A percentile compares a stretch with the other conserved stretches of the same genome.
phyloP scores from a whole-genome alignment of 2,329 filamentous ascomycete genomes.

The Cercospora zeina region DNA sequence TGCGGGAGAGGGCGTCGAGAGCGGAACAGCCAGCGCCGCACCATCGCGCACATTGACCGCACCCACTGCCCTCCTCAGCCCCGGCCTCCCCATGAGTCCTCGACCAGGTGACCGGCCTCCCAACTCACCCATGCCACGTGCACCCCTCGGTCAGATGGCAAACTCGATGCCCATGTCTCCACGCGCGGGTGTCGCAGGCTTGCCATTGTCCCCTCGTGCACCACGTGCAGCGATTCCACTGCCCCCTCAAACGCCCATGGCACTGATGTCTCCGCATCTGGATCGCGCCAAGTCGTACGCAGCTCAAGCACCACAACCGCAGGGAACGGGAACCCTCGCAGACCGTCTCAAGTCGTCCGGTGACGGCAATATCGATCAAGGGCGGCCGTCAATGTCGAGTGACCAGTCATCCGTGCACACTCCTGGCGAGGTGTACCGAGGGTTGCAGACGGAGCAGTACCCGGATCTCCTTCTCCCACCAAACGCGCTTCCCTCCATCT shows the following conservation, averaged over 20 bases:
- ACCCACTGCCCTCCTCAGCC: conserved; percentile 56
- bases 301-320: conserved; percentile 32
- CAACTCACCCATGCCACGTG: conserved; percentile 60
- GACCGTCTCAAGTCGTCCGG: conserved; percentile 29
- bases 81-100: conserved; percentile 64
- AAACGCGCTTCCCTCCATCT: conserved; percentile 81
- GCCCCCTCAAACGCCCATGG: conserved; percentile 67
- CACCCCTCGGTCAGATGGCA: conserved; percentile 54
- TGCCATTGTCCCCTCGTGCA: conserved; percentile 69
- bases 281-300: conserved; percentile 44
- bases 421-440: conserved; percentile 64
- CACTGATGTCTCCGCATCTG: conserved; percentile 57
- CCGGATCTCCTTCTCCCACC: conserved; percentile 83
- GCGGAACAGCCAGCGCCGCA: conserved; percentile 32
- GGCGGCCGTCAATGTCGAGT: conserved; percentile 33
- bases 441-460: conserved; percentile 80
- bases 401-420: conserved; percentile 30
- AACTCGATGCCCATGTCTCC: conserved; percentile 70
- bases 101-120: conserved; percentile 61
- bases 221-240: conserved; percentile 72
- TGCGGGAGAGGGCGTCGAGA: conserved; percentile 33
- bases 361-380: conserved; percentile 32
- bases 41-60: conserved; percentile 39
- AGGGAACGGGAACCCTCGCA: conserved; percentile 23
- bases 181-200: conserved; percentile 50